Conservation (phyloP, 345 rosid species). For the Populus simonii region DNA sequence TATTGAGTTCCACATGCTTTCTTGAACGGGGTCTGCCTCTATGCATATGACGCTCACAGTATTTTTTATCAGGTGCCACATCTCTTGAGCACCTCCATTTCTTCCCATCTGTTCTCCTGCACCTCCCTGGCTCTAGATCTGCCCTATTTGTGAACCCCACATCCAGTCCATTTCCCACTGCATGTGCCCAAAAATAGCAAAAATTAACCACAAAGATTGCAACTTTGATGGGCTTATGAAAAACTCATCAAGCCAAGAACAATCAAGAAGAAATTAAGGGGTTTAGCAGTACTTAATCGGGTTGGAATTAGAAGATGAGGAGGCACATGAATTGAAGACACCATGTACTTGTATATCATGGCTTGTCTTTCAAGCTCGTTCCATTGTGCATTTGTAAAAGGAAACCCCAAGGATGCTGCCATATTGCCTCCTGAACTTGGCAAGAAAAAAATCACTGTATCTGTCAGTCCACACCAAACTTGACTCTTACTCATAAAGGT, state of each 20-base stretch:
- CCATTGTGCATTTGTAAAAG: slow-evolving; percentile 73
- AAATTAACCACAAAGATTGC: neutral
- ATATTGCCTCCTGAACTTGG: neutral
- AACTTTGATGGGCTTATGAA: neutral
- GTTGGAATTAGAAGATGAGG: slow-evolving; percentile 51
- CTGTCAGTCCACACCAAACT: neutral
- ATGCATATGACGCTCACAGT: slow-evolving; percentile 82
- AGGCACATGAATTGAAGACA: slow-evolving; percentile 70
- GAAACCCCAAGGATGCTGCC: slow-evolving; percentile 17
- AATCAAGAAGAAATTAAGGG: neutral
- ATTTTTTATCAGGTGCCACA: slow-evolving; percentile 66
- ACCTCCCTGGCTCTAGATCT: slow-evolving; percentile 78
- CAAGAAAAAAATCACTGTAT: neutral
- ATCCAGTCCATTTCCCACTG: slow-evolving; percentile 36
- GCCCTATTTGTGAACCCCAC: slow-evolving; percentile 36
- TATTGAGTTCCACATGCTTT: slow-evolving; percentile 86
- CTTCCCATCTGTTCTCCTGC: slow-evolving; percentile 81
- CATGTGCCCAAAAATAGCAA: neutral
- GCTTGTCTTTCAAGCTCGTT: slow-evolving; percentile 84
- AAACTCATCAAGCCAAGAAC: neutral
- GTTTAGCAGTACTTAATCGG: slow-evolving; percentile 14
- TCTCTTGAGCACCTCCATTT: slow-evolving; percentile 91
- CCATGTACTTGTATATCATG: slow-evolving; percentile 76
- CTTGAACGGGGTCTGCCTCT: slow-evolving; percentile 98
- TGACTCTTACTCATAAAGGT: neutral